A percentile compares a stretch with the other conserved stretches of the same genome.
Conservation (phyloP, 495 filamentous ascomycete genomes). For the Xylaria cubensis region DNA sequence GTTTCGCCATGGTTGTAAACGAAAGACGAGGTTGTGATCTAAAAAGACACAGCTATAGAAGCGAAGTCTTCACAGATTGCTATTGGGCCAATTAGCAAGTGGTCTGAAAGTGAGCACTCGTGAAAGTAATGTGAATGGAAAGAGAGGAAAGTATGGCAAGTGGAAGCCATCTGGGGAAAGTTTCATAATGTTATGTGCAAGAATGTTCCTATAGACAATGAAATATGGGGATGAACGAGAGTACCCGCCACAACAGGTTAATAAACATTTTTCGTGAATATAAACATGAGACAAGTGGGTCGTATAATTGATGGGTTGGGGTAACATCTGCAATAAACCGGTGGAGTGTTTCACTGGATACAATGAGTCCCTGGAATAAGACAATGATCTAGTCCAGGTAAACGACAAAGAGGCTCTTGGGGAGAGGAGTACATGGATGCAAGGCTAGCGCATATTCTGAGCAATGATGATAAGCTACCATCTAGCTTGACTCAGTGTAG, state of each 20-base stretch:
- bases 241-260: not conserved
- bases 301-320: not conserved
- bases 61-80: conserved; percentile 34
- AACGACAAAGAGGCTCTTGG: not conserved
- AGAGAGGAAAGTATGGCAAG: not conserved
- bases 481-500: not conserved
- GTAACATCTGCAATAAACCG: not conserved
- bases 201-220: not conserved
- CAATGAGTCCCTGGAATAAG: not conserved
- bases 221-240: not conserved
- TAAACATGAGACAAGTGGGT: conserved; percentile 2
- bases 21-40: conserved; percentile 11
- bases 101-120: not conserved
- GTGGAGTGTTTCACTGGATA: not conserved
- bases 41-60: conserved; percentile 20
- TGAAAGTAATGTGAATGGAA: not conserved
- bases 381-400: not conserved
- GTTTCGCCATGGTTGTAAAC: conserved; percentile 45
- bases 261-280: not conserved
- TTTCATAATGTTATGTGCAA: not conserved
- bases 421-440: not conserved
- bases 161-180: not conserved
- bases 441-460: not conserved
- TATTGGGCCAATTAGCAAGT: not conserved
- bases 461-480: conserved; percentile 1